These are phyloP conservation scores for Babjeviella inositovora DNA, from an alignment of 805 yeast genomes.

Conservation along the genomic window DNA sequence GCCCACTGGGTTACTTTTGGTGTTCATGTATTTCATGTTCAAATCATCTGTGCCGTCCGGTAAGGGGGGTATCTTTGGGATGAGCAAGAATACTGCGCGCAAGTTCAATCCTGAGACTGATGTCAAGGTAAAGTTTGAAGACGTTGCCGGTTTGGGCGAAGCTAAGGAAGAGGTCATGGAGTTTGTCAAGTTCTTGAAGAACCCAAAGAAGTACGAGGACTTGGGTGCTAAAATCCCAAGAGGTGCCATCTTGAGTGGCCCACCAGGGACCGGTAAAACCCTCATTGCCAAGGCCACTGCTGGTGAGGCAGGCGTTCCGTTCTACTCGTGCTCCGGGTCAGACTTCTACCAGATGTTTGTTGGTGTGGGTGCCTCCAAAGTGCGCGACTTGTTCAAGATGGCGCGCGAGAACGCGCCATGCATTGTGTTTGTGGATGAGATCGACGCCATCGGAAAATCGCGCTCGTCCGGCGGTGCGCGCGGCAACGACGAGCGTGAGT, in stretches of 20 bases:
- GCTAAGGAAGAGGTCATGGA: slow-evolving; percentile 98
- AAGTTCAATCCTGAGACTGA: slow-evolving; percentile 85
- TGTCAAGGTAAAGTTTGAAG: slow-evolving; percentile 75
- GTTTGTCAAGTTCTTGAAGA: slow-evolving; percentile 83
- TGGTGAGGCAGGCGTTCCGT: slow-evolving; percentile 98
- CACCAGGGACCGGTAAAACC: slow-evolving; percentile 99
- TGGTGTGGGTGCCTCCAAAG: slow-evolving; percentile 98
- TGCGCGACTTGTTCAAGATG: slow-evolving; percentile 82
- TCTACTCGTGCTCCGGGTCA: slow-evolving; percentile 89
- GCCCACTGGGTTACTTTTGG: slow-evolving; percentile 87
- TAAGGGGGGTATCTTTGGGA: slow-evolving; percentile 64
- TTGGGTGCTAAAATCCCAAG: slow-evolving; percentile 96
- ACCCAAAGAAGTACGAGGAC: slow-evolving; percentile 80
- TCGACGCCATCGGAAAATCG: slow-evolving; percentile 97
- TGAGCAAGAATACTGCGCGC: slow-evolving; percentile 86
- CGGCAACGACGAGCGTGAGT: slow-evolving; percentile 93
- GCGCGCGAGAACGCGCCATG: slow-evolving; percentile 93
- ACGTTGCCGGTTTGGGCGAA: slow-evolving; percentile 96
- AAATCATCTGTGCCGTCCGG: too few relatives aligned
- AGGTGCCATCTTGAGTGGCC: slow-evolving; percentile 94
- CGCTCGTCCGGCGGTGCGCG: slow-evolving; percentile 53
- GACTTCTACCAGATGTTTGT: slow-evolving; percentile 98
- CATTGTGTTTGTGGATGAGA: slow-evolving; percentile 94
- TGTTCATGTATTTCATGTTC: too few relatives aligned
- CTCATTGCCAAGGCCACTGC: slow-evolving; percentile 96